phyloP scores from a whole-genome alignment of 2,329 filamentous ascomycete species.

The Fusarium verticillioides region DNA sequence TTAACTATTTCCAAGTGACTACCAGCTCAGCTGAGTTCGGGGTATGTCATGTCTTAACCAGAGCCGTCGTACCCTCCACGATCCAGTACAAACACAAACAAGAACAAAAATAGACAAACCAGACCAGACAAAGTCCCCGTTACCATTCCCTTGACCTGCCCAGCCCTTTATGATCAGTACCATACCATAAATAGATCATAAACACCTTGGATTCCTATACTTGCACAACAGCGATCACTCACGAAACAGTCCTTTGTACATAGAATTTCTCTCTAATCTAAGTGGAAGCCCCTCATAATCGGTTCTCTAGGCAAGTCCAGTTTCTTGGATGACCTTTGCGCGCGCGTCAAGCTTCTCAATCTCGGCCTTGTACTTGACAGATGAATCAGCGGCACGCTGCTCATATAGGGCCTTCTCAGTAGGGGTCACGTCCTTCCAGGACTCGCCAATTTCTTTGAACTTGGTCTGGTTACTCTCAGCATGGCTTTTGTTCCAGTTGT shows the following conservation, averaged over 20 bases:
- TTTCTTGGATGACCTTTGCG: conserved; percentile 47
- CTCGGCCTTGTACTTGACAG: conserved; percentile 29
- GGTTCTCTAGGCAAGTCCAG: conserved; percentile 28
- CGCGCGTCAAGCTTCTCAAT: conserved; percentile 43
- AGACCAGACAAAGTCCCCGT: not conserved
- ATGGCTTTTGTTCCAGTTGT: conserved; percentile 49
- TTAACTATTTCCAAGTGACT: not conserved
- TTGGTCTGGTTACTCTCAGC: not conserved
- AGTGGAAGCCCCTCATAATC: conserved; percentile 5
- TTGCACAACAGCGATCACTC: not conserved
- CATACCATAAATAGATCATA: conserved; percentile 17
- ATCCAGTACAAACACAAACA: conserved; percentile 19
- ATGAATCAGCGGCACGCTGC: conserved; percentile 42
- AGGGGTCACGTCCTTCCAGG: conserved; percentile 58
- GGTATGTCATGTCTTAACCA: not conserved
- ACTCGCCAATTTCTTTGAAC: conserved; percentile 42
- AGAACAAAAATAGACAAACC: conserved; percentile 7
- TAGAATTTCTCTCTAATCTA: not conserved
- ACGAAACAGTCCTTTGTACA: not conserved
- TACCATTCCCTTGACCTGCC: not conserved
- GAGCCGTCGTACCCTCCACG: conserved; percentile 9
- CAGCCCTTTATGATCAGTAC: conserved; percentile 8
- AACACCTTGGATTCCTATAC: not conserved
- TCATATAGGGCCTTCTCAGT: conserved; percentile 56
- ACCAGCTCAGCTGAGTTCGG: conserved; percentile 3